Conservation (phyloP, 352 stramenopile genomes). For the Pseudoperonospora humuli region DNA sequence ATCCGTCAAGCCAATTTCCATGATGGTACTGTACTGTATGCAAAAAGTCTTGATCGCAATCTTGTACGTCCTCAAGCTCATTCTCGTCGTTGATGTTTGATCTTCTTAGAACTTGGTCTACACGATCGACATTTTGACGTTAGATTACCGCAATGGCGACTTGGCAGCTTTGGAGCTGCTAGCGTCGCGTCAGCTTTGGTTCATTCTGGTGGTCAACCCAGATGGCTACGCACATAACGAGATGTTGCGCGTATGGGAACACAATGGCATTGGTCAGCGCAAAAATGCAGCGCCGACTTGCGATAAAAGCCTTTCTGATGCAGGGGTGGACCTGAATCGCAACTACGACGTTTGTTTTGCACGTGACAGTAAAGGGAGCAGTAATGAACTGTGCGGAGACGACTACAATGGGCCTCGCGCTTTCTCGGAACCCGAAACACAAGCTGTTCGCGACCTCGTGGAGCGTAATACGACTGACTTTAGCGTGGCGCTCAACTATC, state of each 20-base stretch:
- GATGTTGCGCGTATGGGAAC: slow-evolving; percentile 44
- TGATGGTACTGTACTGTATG: slow-evolving; percentile 46
- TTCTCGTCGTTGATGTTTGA: neutral
- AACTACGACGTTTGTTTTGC: slow-evolving; percentile 82
- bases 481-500: slow-evolving; percentile 68
- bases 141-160: slow-evolving; percentile 51
- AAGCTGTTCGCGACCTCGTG: slow-evolving; percentile 62
- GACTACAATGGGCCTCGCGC: slow-evolving; percentile 57
- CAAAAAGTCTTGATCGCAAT: neutral
- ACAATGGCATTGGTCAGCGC: slow-evolving; percentile 40
- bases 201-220: slow-evolving; percentile 75
- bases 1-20: slow-evolving; percentile 58
- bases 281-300: slow-evolving; percentile 58
- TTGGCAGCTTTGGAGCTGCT: slow-evolving; percentile 46
- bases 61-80: neutral
- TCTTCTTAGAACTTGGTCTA: slow-evolving; percentile 62
- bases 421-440: slow-evolving; percentile 80
- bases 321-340: slow-evolving; percentile 73
- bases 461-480: slow-evolving; percentile 44
- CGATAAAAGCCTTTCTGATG: slow-evolving; percentile 24
- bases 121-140: slow-evolving; percentile 67
- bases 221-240: slow-evolving; percentile 80
- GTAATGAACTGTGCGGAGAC: slow-evolving; percentile 54
- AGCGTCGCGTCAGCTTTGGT: slow-evolving; percentile 70
- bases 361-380: slow-evolving; percentile 55